Evolutionary conservation across 345 rosid species (phyloP), one percentile per base, ranked within the genome.

Genomic region (Euclidium syriacum): DNA sequence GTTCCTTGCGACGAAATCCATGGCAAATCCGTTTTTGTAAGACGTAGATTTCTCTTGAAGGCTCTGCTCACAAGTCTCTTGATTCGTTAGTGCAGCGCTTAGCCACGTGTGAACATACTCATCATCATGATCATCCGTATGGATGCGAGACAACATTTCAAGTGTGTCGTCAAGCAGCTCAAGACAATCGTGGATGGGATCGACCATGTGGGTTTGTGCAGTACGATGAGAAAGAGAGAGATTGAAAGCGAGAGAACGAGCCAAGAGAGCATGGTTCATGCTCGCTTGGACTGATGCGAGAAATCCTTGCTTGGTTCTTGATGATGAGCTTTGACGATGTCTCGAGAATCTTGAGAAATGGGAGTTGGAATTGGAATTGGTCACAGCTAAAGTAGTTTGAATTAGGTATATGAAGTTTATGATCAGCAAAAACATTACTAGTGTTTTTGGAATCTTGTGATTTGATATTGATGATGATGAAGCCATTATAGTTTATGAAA

Each of bases 91-190:
- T 1, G 83, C 62, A 10, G 88, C 83, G 26, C 81, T 80, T 25
- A 83, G 80, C 83, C 83, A 80, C 22, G 88, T 83, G 6, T 72
- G 81, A 18, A 80, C 73, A 52, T 83, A 83, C 24, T 44, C 29
- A 7, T 71, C 60, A 0, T 64, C 65, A 0, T 62, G 27, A 7
- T 20, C 11, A 47, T 36, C 22, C 3, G 17, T 39, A 16, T 47
- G 36, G 17, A 80, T 72, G 16, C 72, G 76, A 6, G 78, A 68
- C 23, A 83, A 65, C 65, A 71, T 74, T 29, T 76, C 75, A 10
- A 80, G 38, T 19, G 75, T 83, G 32, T 83, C 83, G 7, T 83
- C 83, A 3, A 80, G 80, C 11, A 83, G 68, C 53, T 83, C 85
- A 2, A 74, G 42, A 57, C 88, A 83, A 44, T 83, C 88, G 20